A percentile compares a stretch with the other conserved stretches of the same genome.
Conservation (phyloP, 331 rosid genomes). For the Pyracantha coccinea region DNA sequence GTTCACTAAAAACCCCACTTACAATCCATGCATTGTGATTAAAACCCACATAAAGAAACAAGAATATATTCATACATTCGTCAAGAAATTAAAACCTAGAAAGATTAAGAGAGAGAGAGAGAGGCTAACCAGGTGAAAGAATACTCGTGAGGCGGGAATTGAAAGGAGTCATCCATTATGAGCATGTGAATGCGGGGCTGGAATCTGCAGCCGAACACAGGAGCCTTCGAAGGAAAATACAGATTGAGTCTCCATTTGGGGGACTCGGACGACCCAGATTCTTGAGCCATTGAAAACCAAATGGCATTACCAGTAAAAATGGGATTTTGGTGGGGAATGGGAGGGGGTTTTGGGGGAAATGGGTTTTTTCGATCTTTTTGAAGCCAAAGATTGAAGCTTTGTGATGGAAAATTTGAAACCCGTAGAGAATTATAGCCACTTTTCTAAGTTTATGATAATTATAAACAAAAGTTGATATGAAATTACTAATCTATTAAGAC, state of each 20-base stretch:
- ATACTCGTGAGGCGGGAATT: not conserved
- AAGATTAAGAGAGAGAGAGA: not conserved
- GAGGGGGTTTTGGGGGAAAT: not conserved
- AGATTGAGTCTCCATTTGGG: not conserved
- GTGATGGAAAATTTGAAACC: not conserved
- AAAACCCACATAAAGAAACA: not conserved
- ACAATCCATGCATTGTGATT: not conserved
- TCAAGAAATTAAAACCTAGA: not conserved
- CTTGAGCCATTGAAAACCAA: not conserved
- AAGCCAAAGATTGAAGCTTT: not conserved
- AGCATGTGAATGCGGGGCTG: not conserved
- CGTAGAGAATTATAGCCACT: too few species aligned
- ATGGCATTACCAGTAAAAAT: not conserved
- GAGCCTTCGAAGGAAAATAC: not conserved
- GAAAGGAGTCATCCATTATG: not conserved
- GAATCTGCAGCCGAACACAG: conserved; percentile 12
- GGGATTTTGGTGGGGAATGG: not conserved
- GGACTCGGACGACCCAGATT: not conserved
- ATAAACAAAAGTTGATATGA: too few species aligned
- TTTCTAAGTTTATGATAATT: too few species aligned
- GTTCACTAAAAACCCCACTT: not conserved
- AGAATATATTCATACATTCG: not conserved
- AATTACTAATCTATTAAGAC: too few species aligned
- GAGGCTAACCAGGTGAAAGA: conserved; percentile 6
- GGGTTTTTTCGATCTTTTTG: not conserved